A percentile compares a stretch with the other conserved stretches of the same genome.
Conservation (phyloP, 2,329 filamentous ascomycete species). For the Claviceps sp. region DNA sequence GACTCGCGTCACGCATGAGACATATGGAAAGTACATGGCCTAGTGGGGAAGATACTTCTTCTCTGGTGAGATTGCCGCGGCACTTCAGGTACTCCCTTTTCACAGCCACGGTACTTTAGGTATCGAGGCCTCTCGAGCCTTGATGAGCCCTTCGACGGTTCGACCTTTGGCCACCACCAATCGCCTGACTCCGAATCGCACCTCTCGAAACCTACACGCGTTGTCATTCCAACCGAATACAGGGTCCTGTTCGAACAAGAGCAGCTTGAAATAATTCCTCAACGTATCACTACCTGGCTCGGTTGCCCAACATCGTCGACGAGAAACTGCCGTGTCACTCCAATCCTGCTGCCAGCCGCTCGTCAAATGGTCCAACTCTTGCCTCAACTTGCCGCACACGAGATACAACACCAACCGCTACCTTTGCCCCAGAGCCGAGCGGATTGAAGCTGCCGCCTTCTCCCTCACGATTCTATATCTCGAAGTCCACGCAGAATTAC, state of each 20-base stretch:
- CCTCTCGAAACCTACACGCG: neutral
- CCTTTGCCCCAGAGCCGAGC: neutral
- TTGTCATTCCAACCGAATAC: neutral
- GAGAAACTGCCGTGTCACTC: slow-evolving; percentile 1
- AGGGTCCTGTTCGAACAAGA: neutral
- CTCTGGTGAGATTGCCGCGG: neutral
- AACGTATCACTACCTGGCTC: neutral
- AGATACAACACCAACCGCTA: neutral
- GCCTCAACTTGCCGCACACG: neutral
- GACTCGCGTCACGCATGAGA: too few species aligned
- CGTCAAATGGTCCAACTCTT: neutral
- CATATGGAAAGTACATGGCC: neutral
- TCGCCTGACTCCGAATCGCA: neutral
- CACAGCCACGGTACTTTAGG: neutral
- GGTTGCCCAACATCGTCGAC: neutral
- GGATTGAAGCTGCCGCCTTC: neutral
- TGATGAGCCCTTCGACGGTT: too few species aligned
- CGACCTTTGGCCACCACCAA: neutral
- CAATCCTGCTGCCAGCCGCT: neutral
- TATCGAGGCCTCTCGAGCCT: neutral
- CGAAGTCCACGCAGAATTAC: neutral
- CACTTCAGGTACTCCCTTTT: neutral
- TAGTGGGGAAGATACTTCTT: neutral
- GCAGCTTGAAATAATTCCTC: neutral
- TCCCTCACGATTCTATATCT: neutral